A percentile compares a stretch with the other conserved stretches of the same genome.
Conservation (phyloP, 2,329 filamentous ascomycete genomes). For the Hyphodiscus sp. region DNA sequence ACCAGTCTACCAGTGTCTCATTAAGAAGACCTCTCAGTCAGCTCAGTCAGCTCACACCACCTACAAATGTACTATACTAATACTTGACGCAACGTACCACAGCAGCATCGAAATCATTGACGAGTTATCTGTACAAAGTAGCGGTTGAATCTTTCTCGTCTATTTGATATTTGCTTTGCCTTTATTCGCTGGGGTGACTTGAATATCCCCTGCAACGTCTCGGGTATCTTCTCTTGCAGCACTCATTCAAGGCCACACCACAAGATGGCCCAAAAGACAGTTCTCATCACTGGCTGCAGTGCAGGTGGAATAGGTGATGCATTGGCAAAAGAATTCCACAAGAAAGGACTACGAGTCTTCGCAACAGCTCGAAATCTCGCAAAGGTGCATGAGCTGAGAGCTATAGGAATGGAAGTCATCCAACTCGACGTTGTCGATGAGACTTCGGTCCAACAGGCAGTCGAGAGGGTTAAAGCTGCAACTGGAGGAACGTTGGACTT, state of each 20-base stretch:
- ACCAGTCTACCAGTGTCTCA: no score
- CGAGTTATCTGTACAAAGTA: no score
- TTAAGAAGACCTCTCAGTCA: no score
- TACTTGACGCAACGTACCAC: no score
- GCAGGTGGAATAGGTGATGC: constrained; percentile 33
- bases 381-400: constrained; percentile 25
- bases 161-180: no score
- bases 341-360: constrained; percentile 31
- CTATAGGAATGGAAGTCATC: constrained; percentile 29
- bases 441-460: constrained; percentile 28
- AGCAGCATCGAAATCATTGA: no score
- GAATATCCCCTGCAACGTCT: no score
- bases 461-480: constrained; percentile 25
- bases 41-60: no score
- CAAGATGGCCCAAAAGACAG: not conserved
- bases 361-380: constrained; percentile 32
- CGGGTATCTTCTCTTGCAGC: no score
- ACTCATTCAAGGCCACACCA: not conserved
- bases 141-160: no score
- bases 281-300: constrained; percentile 34
- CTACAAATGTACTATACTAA: no score
- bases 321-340: constrained; percentile 32
- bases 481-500: constrained; percentile 35
- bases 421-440: constrained; percentile 33
- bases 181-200: no score